Percentiles rank a stretch among this genome's conserved stretches.
phyloP scores from a whole-genome alignment of 345 rosid genomes.

The Eucalyptus dawsonii region DNA sequence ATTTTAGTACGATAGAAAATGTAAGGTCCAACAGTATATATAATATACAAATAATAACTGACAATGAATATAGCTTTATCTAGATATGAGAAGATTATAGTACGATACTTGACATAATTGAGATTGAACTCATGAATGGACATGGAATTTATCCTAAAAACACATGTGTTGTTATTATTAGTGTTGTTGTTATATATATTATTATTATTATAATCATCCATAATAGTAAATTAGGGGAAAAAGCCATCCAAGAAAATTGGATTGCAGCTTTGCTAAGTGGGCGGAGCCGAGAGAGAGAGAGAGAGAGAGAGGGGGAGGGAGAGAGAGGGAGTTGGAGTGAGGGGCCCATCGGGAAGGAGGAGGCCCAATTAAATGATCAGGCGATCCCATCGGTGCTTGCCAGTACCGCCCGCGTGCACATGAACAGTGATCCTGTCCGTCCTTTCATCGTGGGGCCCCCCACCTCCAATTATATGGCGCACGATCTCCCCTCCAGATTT shows the following conservation, averaged over 20 bases:
- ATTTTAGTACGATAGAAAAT: rapidly evolving
- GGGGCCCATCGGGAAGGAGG: background rate
- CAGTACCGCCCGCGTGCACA: background rate
- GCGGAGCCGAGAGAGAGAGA: background rate
- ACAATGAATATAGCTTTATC: too few relatives aligned
- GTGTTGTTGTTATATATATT: background rate
- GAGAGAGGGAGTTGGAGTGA: background rate
- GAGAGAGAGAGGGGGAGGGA: background rate
- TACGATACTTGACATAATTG: background rate
- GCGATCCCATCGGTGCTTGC: background rate
- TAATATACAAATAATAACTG: background rate
- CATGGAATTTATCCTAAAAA: background rate
- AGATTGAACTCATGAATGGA: background rate
- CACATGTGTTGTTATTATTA: background rate
- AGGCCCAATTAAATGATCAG: background rate
- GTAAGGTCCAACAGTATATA: rapidly evolving
- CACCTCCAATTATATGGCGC: background rate
- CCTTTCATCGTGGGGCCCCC: background rate
- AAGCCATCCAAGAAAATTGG: background rate
- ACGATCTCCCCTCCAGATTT: background rate
- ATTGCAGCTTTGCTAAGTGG: background rate
- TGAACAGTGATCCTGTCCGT: background rate
- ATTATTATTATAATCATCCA: background rate
- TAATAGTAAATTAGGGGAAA: background rate
- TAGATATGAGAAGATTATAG: background rate